Percentiles rank a stretch among this genome's conserved stretches.
These are phyloP conservation scores for Psilocybe mexicana DNA, from an alignment of 1,284 basidiomycete genomes.

Conservation along the genomic window DNA sequence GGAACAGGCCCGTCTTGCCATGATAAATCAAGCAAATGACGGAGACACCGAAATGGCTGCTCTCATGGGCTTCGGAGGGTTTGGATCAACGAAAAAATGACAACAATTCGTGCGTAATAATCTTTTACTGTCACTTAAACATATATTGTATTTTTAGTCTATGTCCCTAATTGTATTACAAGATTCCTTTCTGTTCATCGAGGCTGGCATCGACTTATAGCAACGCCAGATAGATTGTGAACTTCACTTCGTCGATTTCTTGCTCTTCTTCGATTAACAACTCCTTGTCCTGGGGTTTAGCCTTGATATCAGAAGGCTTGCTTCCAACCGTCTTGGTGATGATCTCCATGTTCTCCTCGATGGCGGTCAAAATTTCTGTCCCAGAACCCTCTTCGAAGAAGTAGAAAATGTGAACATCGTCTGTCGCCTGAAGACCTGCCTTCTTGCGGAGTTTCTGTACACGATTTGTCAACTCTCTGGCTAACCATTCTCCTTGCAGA, in stretches of 20 bases:
- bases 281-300: slow-evolving; percentile 45
- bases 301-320: slow-evolving; percentile 62
- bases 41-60: slow-evolving; percentile 69
- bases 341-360: slow-evolving; percentile 69
- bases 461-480: slow-evolving; percentile 90
- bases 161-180: slow-evolving; percentile 31
- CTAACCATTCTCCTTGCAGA: slow-evolving; percentile 85
- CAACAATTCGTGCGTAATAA: slow-evolving; percentile 10
- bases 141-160: slow-evolving; percentile 27
- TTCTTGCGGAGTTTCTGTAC: slow-evolving; percentile 97
- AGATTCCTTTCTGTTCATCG: slow-evolving; percentile 28
- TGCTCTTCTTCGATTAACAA: slow-evolving; percentile 84
- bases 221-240: slow-evolving; percentile 67
- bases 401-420: slow-evolving; percentile 93
- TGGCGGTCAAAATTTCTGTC: slow-evolving; percentile 69
- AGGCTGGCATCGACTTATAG: slow-evolving; percentile 28
- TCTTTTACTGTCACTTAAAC: neutral
- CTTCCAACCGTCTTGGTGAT: slow-evolving; percentile 80
- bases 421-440: slow-evolving; percentile 91
- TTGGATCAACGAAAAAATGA: slow-evolving; percentile 81
- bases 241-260: slow-evolving; percentile 84
- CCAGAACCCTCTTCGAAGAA: slow-evolving; percentile 73
- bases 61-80: slow-evolving; percentile 94
- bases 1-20: slow-evolving; percentile 65
- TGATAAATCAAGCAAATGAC: slow-evolving; percentile 56